A percentile compares a stretch with the other conserved stretches of the same genome.
Conservation (phyloP, 352 stramenopile genomes). For the Globisporangium paroecandrum region DNA sequence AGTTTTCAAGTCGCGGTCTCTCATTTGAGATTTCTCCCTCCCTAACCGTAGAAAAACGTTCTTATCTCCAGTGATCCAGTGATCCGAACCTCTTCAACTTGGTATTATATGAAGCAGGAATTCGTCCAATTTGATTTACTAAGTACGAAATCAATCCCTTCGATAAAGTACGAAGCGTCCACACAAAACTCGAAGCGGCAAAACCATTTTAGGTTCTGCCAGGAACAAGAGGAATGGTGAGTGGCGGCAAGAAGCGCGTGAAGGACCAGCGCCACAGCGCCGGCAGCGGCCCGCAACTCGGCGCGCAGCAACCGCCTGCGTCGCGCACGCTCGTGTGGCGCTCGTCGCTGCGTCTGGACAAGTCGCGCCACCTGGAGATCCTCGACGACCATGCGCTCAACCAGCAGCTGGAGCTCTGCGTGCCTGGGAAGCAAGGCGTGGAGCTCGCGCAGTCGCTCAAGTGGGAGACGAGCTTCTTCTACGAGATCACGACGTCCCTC, state of each 20-base stretch:
- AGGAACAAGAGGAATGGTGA: slow-evolving; percentile 43
- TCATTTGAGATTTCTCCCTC: not conserved
- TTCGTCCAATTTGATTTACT: not conserved
- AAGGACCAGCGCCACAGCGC: slow-evolving; percentile 25
- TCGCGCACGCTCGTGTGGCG: slow-evolving; percentile 63
- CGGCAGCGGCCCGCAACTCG: slow-evolving; percentile 10
- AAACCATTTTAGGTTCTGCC: not conserved
- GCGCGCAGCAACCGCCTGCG: slow-evolving; percentile 20
- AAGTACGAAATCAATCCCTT: not conserved
- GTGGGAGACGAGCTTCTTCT: slow-evolving; percentile 84
- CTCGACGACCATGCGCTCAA: slow-evolving; percentile 48
- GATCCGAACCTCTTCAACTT: not conserved
- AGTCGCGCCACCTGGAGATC: slow-evolving; percentile 47
- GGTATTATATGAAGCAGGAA: not conserved
- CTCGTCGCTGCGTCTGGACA: slow-evolving; percentile 37
- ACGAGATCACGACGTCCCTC: slow-evolving; percentile 56
- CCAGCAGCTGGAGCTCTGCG: slow-evolving; percentile 71
- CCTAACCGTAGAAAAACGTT: not conserved
- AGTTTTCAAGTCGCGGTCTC: not conserved
- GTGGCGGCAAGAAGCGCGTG: slow-evolving; percentile 49
- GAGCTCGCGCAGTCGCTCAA: slow-evolving; percentile 45
- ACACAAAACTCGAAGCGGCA: slow-evolving; percentile 6
- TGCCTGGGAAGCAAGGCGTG: slow-evolving; percentile 34
- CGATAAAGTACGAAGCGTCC: not conserved
- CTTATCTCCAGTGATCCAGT: not conserved